Evolutionary conservation across 805 yeast genomes (phyloP), one percentile per base, ranked within the genome.

Genomic region (Candida golubevii): DNA sequence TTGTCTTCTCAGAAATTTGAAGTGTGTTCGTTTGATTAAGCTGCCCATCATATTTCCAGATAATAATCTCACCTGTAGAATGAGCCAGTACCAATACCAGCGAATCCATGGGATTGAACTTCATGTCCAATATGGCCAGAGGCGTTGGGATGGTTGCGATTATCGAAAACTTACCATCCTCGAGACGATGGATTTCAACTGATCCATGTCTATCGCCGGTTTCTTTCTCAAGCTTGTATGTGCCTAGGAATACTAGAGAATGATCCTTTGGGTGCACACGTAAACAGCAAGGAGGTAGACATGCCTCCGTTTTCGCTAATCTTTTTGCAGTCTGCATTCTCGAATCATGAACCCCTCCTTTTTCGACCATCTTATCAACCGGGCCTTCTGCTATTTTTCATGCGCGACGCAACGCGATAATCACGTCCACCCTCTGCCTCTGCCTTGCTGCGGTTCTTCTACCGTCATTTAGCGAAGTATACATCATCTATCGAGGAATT

Each of bases 231-330:
- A 91, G 69, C 44, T 83, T 78, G 60, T 93, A 91, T 0, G 97
- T 89, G 0, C 97, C 98, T 1, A 88, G 61, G 9, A 88, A 58
- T 1, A 88, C 50, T 8, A 76, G 57, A 0, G 73, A 54, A 4
- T 63, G 55, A 35, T 80, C 78, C 0, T 56, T 46, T 0, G 85
- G 85, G 41, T 76, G 78, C 8, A 82, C 72, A 32, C 83, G 71
- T 4, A 91, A 62, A 36, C 87, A 83, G 60, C 98, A 93, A 1
- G 98, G 97, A 1, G 98, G 98, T 2, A 80, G 66, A 1, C 67
- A 62, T 0, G 91, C 71, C 23, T 63, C 65, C 3, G 71, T 62
- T 18, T 37, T 47, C 6, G 48, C 45, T 7, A 48, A 9, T 15
- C 46, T 35, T 33, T 38, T 46, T 8, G 54, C 46, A 5, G 18